Conservation (phyloP, 331 rosid genomes). For the Pyrus hybrid region DNA sequence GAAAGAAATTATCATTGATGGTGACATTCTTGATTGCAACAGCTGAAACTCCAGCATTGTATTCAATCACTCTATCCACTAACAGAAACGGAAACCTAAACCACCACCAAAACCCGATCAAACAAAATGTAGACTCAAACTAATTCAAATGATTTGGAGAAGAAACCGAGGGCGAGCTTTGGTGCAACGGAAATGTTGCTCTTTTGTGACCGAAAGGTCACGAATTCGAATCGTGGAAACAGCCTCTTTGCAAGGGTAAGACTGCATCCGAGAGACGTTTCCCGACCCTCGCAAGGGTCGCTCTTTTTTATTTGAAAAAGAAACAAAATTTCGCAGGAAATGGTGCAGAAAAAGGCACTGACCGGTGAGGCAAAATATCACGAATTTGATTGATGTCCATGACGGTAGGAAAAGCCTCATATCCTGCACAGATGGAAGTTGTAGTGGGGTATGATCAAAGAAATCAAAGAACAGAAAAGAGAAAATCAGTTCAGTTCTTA, state of each 20-base stretch:
- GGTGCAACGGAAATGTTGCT: too few relatives aligned
- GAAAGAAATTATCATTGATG: slow-evolving; percentile 88
- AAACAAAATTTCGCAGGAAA: background rate
- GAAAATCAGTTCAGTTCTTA: slow-evolving; percentile 1
- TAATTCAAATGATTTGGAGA: background rate
- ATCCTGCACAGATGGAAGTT: slow-evolving; percentile 30
- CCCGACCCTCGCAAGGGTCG: too few relatives aligned
- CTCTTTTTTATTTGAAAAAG: too few relatives aligned
- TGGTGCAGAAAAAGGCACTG: background rate
- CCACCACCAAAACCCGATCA: background rate
- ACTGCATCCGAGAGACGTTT: too few relatives aligned
- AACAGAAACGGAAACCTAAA: slow-evolving; percentile 88
- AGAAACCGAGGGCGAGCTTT: background rate
- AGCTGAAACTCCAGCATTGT: slow-evolving; percentile 87
- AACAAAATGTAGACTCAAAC: background rate
- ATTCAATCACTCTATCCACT: slow-evolving; percentile 96
- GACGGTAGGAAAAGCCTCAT: slow-evolving; percentile 64
- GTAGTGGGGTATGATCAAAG: background rate
- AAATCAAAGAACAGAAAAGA: background rate
- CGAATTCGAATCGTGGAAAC: too few relatives aligned
- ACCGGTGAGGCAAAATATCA: slow-evolving; percentile 86
- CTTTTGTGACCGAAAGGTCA: too few relatives aligned
- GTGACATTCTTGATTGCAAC: slow-evolving; percentile 95
- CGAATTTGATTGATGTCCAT: slow-evolving; percentile 90
- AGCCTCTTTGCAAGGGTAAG: too few relatives aligned